Evolutionary conservation across 306 rosid genomes (phyloP).

Genomic region (Lathyrus tuberosus): DNA sequence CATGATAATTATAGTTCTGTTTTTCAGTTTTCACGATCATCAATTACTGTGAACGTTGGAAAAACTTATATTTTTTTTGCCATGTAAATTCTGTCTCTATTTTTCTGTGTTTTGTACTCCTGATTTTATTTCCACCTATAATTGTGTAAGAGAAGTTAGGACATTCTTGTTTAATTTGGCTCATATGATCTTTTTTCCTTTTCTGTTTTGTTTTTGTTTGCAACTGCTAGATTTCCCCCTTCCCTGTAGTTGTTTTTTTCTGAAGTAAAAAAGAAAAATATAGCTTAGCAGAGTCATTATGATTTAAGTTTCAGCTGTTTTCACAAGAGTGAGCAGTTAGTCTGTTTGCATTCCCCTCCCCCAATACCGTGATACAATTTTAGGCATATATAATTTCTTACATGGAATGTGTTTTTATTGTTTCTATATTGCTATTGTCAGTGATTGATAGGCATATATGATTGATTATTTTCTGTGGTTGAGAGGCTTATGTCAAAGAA

Average conservation of each 20-base stretch:
- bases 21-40: slow-evolving; percentile 1
- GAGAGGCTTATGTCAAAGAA: slow-evolving; percentile 12
- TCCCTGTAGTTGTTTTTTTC: not conserved
- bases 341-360: slow-evolving; percentile 17
- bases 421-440: slow-evolving; percentile 20
- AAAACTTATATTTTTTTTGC: not conserved
- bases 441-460: slow-evolving; percentile 12
- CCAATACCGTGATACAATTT: slow-evolving; percentile 3
- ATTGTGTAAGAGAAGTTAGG: not conserved
- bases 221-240: slow-evolving; percentile 19
- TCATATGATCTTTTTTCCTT: not conserved
- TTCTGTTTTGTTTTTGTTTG: slow-evolving; percentile 12
- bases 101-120: slow-evolving; percentile 7
- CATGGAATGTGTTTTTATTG: slow-evolving; percentile 19
- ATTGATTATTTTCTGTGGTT: slow-evolving; percentile 5
- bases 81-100: slow-evolving; percentile 16
- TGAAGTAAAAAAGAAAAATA: slow-evolving; percentile 18
- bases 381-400: slow-evolving; percentile 13
- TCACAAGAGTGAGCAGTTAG: not conserved
- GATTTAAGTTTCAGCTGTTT: slow-evolving; percentile 5
- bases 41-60: slow-evolving; percentile 8
- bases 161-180: slow-evolving; percentile 1
- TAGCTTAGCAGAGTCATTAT: not conserved
- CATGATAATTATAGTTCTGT: slow-evolving; percentile 3
- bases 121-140: slow-evolving; percentile 8